Evolutionary conservation across 495 filamentous ascomycete genomes (phyloP), one percentile per base, ranked within the genome.

Genomic region (Xylona heveae): DNA sequence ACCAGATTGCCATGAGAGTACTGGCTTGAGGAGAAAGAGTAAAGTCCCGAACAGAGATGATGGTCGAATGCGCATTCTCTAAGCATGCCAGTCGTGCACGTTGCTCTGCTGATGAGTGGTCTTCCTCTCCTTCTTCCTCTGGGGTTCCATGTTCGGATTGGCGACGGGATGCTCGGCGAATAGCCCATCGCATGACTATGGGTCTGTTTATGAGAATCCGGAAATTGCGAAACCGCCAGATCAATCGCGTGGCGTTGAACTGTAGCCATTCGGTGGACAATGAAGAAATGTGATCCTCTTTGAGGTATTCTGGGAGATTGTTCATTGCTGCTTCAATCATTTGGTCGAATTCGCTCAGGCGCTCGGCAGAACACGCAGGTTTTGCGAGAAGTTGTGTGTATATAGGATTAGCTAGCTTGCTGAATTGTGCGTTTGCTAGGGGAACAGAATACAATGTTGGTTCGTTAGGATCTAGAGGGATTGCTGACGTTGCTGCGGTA

Each of bases 141-240:
- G 50, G 54, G 24, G 59, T 54, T 40, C 58, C 57, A 5, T 35
- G 38, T 19, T 53, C 44, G 19, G 35, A 33, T n/a, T 41, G 42
- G 19, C 42, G 32, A 16, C 43, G 47, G 5, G 52, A 51, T 19
- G 48, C 52, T 55, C 55, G 58, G 31, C 50, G 42, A 36, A 52
- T 50, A 15, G 56, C 57, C 49, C 57, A 59, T 9, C 60, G 54
- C 8, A 67, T 51, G 6, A 67, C 46, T 18, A 67, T 57, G 0
- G 62, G 61, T 15, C 62, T 54, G 36, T 62, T 60, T 10, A 65
- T 54, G 13, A 67, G 50, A 35, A 62, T 62, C 15, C 58, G 48
- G 30, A 67, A 43, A 30, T 67, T 64, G 49, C 60, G 58, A 28
- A 58, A 55, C 24, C 62, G 49, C 60, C 61, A 65, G 36, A 57